Evolutionary conservation across 306 rosid species (phyloP).

Genomic region (Prinsepia uniflora): DNA sequence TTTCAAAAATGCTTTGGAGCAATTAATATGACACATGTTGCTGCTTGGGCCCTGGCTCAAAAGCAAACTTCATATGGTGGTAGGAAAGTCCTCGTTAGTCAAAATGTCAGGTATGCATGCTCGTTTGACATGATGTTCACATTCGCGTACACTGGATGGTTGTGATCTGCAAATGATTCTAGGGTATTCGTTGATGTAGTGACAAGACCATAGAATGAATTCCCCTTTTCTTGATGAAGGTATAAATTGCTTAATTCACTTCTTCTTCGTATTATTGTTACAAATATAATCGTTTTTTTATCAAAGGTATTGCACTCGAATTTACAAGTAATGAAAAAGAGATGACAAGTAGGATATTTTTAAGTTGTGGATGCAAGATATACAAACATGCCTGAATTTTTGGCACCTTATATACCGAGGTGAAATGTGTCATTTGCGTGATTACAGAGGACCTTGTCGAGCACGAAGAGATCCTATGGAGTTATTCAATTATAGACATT

Average conservation of each 20-base stretch:
- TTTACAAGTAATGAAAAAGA: no score
- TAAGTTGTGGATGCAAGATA: not conserved
- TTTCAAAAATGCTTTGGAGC: not conserved
- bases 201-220: no score
- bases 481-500: not conserved
- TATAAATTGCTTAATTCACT: no score
- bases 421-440: not conserved
- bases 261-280: no score
- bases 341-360: not conserved
- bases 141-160: no score
- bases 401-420: not conserved
- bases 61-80: not conserved
- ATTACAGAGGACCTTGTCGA: not conserved
- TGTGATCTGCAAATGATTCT: no score
- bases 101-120: no score
- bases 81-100: no score
- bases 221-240: not conserved
- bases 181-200: no score
- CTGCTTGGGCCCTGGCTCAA: not conserved
- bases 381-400: not conserved
- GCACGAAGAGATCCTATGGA: not conserved
- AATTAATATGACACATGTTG: not conserved
- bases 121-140: no score
- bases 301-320: no score
- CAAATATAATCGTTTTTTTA: no score